Evolutionary conservation across 2,329 filamentous ascomycete species (phyloP), one percentile per base, ranked within the genome.

Genomic region (Colletotrichum sp.): DNA sequence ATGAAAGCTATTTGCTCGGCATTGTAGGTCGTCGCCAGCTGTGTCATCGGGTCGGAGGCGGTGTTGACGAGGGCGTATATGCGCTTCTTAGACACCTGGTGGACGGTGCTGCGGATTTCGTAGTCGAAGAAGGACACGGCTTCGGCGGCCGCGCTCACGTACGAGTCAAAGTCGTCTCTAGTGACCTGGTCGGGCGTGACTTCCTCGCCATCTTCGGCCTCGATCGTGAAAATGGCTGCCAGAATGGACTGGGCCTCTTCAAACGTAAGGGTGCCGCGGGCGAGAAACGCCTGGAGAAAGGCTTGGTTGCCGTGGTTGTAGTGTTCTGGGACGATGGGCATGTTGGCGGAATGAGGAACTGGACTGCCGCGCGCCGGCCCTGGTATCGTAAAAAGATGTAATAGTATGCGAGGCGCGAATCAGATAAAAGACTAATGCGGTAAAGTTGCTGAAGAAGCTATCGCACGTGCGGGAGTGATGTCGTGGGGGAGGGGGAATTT

Each of bases 1-100:
- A 99, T 91, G 83, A 95, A 99, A 1, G 94, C 92, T 36, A 99
- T 95, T 86, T 99, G 96, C 79, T 98, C 96, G 1, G 95, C 87
- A 9, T 89, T 91, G 82, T 94, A 95, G 0, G 91, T 92, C 0
- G 97, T 99, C 3, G 96, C 95, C 52, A 98, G 90, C 81, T 98
- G 96, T 0, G 95, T 98, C 76, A 96, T 88, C 0, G 94, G 88
- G 84, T 99, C 97, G 77, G 94, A 95, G 12, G 94, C 94, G 1
- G 94, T 95, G 85, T 99, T 99, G 63, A 99, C 94, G 39, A 99
- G 89, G 3, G 95, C 95, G 83, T 93, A 98, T 26, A 96, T 87
- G n/a, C 92, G 91, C 80, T 92, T 87, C 78, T 91, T 92, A 12
- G 89, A 89, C 32, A 85, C 82, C 83, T 98, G 96, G 80, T 97